Evolutionary conservation across 2,329 filamentous ascomycete genomes (phyloP).

Genomic region (Zalaria obscura): DNA sequence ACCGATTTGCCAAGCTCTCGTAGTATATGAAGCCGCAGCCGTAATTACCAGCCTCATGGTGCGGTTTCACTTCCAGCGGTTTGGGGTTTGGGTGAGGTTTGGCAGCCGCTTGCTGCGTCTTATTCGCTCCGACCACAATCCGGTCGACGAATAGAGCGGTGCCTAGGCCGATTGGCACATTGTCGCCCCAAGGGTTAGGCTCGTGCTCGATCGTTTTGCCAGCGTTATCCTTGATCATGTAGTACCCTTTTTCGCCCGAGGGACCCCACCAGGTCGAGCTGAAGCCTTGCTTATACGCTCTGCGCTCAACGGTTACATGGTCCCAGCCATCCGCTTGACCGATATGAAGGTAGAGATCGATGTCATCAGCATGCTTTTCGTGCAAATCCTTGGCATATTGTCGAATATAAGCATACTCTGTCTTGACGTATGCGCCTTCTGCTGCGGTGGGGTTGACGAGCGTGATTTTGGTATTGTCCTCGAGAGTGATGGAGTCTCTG

Average conservation of each 20-base stretch:
- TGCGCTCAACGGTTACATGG: conserved; percentile 4
- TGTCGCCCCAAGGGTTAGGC: conserved; percentile 4
- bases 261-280: conserved; percentile 1
- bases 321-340: conserved; percentile 6
- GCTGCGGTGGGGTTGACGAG: conserved; percentile 6
- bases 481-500: not conserved
- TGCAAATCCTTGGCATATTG: conserved; percentile 4
- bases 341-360: conserved; percentile 5
- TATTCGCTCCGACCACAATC: not conserved
- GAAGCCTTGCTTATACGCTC: conserved; percentile 5
- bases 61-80: conserved; percentile 3
- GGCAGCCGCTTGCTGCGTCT: not conserved
- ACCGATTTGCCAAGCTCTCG: conserved; percentile 5
- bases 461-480: conserved; percentile 1
- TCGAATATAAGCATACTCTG: conserved; percentile 5
- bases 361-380: not conserved
- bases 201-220: conserved; percentile 4
- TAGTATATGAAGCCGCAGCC: conserved; percentile 8
- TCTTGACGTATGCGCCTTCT: conserved; percentile 1
- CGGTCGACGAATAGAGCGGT: conserved; percentile 4
- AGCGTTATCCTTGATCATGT: conserved; percentile 1
- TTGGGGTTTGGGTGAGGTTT: not conserved
- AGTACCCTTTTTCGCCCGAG: conserved; percentile 1
- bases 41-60: conserved; percentile 5
- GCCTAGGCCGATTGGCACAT: conserved; percentile 4